A percentile compares a stretch with the other conserved stretches of the same genome.
Evolutionary conservation across 495 filamentous ascomycete genomes (phyloP).

Genomic region (Podospora sp.): DNA sequence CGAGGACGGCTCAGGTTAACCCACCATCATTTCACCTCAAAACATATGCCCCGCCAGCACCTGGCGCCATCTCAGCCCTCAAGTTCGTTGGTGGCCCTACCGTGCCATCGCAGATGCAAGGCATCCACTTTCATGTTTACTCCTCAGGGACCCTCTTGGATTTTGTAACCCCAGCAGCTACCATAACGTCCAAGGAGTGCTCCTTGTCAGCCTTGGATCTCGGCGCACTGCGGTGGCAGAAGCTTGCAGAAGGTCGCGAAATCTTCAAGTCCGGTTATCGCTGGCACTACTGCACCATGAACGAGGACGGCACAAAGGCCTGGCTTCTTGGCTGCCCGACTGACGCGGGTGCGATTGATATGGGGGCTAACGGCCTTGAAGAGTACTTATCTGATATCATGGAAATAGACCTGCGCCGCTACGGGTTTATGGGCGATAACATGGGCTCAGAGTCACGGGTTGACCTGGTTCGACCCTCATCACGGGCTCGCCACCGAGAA

Average conservation of each 20-base stretch:
- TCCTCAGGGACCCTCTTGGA: constrained; percentile 91
- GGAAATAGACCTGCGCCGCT: constrained; percentile 80
- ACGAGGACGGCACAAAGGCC: constrained; percentile 89
- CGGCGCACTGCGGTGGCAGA: constrained; percentile 85
- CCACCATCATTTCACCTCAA: constrained; percentile 67
- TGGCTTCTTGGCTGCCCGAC: constrained; percentile 93
- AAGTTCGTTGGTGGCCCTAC: constrained; percentile 87
- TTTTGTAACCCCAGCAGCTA: constrained; percentile 88
- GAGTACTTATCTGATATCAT: constrained; percentile 94
- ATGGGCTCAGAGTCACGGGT: constrained; percentile 60
- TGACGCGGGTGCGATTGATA: constrained; percentile 56
- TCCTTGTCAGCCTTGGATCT: constrained; percentile 87
- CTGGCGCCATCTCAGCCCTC: constrained; percentile 85
- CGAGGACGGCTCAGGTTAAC: constrained; percentile 80
- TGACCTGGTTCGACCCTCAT: constrained; percentile 56
- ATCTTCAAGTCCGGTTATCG: constrained; percentile 85
- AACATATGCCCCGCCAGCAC: constrained; percentile 67
- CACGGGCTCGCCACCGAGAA: constrained; percentile 43
- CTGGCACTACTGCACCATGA: constrained; percentile 97
- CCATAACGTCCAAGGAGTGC: constrained; percentile 80
- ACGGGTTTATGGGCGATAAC: constrained; percentile 84
- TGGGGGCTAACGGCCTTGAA: constrained; percentile 62
- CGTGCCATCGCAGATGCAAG: constrained; percentile 83
- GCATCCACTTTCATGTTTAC: constrained; percentile 92
- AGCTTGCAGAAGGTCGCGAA: constrained; percentile 87